Percentiles rank a stretch among this genome's conserved stretches.
These are phyloP conservation scores for Ophiostoma fasciatum DNA, from an alignment of 2,329 filamentous ascomycete species.

Conservation along the genomic window DNA sequence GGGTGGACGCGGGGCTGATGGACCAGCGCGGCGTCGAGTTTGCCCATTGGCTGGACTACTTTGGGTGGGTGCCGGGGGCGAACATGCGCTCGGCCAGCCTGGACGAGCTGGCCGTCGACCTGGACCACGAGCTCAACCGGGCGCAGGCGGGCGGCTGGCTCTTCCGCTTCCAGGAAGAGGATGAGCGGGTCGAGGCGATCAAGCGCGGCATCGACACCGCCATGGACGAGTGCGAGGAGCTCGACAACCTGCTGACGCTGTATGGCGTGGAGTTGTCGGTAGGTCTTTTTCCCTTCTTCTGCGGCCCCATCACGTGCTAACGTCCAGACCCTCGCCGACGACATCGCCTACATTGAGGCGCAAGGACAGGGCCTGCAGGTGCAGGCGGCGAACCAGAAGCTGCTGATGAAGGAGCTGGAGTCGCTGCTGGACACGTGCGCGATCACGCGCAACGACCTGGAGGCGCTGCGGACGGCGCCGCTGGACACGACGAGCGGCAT, in stretches of 20 bases:
- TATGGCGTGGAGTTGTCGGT: slow-evolving; percentile 91
- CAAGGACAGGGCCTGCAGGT: slow-evolving; percentile 95
- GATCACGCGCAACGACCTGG: slow-evolving; percentile 63
- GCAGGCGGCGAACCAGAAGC: slow-evolving; percentile 91
- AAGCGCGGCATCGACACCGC: slow-evolving; percentile 74
- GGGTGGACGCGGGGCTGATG: slow-evolving; percentile 62
- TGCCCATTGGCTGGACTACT: slow-evolving; percentile 66
- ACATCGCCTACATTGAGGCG: slow-evolving; percentile 93
- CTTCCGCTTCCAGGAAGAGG: slow-evolving; percentile 68
- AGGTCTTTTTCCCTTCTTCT: slow-evolving; percentile 23
- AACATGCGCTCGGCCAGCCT: slow-evolving; percentile 61
- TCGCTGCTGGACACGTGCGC: slow-evolving; percentile 82
- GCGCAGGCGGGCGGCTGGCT: slow-evolving; percentile 91
- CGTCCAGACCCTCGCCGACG: slow-evolving; percentile 74
- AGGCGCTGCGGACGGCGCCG: slow-evolving; percentile 56
- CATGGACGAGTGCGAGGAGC: slow-evolving; percentile 89
- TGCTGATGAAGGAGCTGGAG: slow-evolving; percentile 79
- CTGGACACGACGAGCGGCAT: slow-evolving; percentile 58
- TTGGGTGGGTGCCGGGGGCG: slow-evolving; percentile 71
- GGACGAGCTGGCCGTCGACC: slow-evolving; percentile 65
- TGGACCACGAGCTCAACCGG: slow-evolving; percentile 77
- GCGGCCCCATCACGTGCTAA: no score
- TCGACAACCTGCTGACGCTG: slow-evolving; percentile 84
- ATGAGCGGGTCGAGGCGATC: slow-evolving; percentile 77
- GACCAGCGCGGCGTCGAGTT: slow-evolving; percentile 68